These are phyloP conservation scores for Trametes cubensis DNA, from an alignment of 768 basidiomycete genomes.

Conservation along the genomic window DNA sequence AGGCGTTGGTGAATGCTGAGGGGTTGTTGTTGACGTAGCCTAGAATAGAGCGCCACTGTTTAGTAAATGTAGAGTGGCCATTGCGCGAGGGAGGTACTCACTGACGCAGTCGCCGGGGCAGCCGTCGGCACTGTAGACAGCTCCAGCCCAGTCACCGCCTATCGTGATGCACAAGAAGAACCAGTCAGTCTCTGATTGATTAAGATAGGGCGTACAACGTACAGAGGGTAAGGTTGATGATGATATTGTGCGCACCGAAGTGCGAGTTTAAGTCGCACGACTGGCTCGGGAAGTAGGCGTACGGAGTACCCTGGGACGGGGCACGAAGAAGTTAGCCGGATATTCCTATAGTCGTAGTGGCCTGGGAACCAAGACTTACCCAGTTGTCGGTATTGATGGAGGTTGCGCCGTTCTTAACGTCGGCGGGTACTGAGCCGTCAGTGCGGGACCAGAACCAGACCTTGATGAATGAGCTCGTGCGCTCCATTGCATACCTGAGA, in stretches of 20 bases:
- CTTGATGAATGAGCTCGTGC: constrained; percentile 58
- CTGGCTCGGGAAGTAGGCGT: constrained; percentile 61
- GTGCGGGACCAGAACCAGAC: constrained; percentile 73
- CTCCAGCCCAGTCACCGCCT: constrained; percentile 60
- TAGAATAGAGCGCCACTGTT: constrained; percentile 27
- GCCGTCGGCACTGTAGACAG: constrained; percentile 46
- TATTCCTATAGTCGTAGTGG: neutral
- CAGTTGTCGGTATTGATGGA: constrained; percentile 53
- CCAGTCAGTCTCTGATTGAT: neutral
- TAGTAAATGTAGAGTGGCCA: neutral
- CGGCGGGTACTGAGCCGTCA: constrained; percentile 43
- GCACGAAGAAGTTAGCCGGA: neutral
- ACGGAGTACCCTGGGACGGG: constrained; percentile 51
- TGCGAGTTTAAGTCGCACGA: constrained; percentile 56
- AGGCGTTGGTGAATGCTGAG: constrained; percentile 64
- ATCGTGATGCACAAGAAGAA: neutral
- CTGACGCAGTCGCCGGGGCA: constrained; percentile 56
- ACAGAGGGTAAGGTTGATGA: constrained; percentile 72
- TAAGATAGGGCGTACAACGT: constrained; percentile 7
- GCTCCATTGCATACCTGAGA: constrained; percentile 54
- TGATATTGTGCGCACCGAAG: constrained; percentile 59
- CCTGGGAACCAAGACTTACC: constrained; percentile 39
- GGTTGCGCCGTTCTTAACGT: constrained; percentile 44
- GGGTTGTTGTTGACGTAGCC: constrained; percentile 72
- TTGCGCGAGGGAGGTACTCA: constrained; percentile 34